A percentile compares a stretch with the other conserved stretches of the same genome.
Evolutionary conservation across 2,329 filamentous ascomycete genomes (phyloP).

Genomic region (Aspergillus thermomutatus): DNA sequence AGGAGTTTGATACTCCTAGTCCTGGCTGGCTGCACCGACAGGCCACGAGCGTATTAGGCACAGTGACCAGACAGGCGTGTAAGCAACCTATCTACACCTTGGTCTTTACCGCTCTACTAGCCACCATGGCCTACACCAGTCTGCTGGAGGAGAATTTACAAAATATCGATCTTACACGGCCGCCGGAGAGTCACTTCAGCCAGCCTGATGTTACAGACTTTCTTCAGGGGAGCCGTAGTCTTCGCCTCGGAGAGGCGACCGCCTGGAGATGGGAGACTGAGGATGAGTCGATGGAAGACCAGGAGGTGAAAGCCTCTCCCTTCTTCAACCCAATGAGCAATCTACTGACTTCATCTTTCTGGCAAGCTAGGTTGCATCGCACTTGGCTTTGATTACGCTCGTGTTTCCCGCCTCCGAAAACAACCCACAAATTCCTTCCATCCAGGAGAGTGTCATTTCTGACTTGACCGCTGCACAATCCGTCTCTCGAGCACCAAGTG

Average conservation of each 20-base stretch:
- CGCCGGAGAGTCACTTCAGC: slow-evolving; percentile 44
- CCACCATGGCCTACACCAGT: slow-evolving; percentile 91
- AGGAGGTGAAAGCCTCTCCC: slow-evolving; percentile 27
- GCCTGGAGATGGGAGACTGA: slow-evolving; percentile 86
- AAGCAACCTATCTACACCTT: slow-evolving; percentile 95
- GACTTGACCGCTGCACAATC: too few species aligned
- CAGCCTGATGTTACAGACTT: slow-evolving; percentile 75
- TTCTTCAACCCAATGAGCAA: background rate
- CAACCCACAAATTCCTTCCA: too few species aligned
- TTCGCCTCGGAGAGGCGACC: slow-evolving; percentile 71
- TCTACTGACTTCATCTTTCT: background rate
- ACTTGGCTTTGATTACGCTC: too few species aligned
- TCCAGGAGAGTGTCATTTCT: too few species aligned
- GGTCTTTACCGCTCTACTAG: slow-evolving; percentile 80
- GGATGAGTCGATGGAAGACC: slow-evolving; percentile 50
- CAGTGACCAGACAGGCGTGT: slow-evolving; percentile 76
- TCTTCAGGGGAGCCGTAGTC: slow-evolving; percentile 71
- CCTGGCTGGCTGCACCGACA: slow-evolving; percentile 59
- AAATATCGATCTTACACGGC: slow-evolving; percentile 49
- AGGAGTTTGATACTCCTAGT: slow-evolving; percentile 28
- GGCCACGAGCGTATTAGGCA: slow-evolving; percentile 73
- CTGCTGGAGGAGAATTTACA: slow-evolving; percentile 87
- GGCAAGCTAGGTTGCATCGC: slow-evolving; percentile 28
- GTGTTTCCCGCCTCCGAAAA: too few species aligned
- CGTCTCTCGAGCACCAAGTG: too few species aligned